A percentile compares a stretch with the other conserved stretches of the same genome.
phyloP scores from a whole-genome alignment of 176 grass and related monocot genomes.

The Alloteropsis semialata region DNA sequence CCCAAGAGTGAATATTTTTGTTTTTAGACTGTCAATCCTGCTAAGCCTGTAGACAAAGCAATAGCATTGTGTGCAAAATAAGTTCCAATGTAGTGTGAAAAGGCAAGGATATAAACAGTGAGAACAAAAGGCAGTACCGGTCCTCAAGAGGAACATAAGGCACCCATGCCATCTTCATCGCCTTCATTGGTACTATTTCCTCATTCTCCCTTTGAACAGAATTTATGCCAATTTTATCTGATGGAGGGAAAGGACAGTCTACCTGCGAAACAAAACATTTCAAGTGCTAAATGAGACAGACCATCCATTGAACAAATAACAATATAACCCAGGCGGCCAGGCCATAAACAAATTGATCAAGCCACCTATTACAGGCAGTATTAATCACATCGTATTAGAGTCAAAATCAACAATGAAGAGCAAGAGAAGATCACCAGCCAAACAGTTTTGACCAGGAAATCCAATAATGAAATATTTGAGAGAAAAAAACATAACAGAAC shows the following conservation, averaged over 20 bases:
- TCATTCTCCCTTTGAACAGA: slow-evolving; percentile 88
- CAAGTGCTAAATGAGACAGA: not conserved
- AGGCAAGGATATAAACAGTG: not conserved
- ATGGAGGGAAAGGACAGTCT: slow-evolving; percentile 74
- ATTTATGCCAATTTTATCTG: slow-evolving; percentile 95
- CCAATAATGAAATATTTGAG: not conserved
- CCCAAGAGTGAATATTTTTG: slow-evolving; percentile 83
- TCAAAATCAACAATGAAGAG: not conserved
- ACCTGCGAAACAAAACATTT: slow-evolving; percentile 49
- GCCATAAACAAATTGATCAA: not conserved
- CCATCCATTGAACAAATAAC: not conserved
- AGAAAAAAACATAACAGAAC: not conserved
- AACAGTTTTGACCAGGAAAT: not conserved
- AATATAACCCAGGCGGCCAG: not conserved
- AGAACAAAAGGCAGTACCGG: slow-evolving; percentile 46
- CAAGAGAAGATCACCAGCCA: not conserved
- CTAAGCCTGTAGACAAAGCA: slow-evolving; percentile 45
- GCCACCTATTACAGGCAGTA: not conserved
- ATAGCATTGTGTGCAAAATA: slow-evolving; percentile 11
- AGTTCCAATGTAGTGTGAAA: not conserved
- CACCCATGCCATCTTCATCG: slow-evolving; percentile 98
- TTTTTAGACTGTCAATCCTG: slow-evolving; percentile 65
- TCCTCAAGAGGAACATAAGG: slow-evolving; percentile 86
- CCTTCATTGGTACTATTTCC: slow-evolving; percentile 88
- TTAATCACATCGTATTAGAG: not conserved